These are phyloP conservation scores for Aspergillus flavus DNA, from an alignment of 2,329 filamentous ascomycete genomes.

Conservation along the genomic window DNA sequence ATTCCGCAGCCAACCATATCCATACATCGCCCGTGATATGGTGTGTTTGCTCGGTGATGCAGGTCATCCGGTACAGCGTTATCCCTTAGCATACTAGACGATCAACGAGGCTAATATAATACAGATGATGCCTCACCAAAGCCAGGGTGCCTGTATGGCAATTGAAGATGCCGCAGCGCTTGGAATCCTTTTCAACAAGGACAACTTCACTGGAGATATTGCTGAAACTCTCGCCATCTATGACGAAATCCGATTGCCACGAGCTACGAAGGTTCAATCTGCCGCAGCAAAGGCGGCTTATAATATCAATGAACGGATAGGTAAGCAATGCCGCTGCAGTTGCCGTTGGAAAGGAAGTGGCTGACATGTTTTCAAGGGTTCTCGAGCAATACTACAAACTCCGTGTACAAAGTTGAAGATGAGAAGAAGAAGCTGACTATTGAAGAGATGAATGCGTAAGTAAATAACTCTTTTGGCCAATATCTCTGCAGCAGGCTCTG, in stretches of 20 bases:
- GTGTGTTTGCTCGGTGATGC: conserved; percentile 67
- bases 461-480: conserved; percentile 15
- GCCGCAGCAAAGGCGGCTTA: conserved; percentile 61
- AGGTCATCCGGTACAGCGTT: conserved; percentile 59
- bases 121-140: conserved; percentile 71
- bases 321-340: conserved; percentile 31
- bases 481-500: background rate
- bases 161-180: conserved; percentile 68
- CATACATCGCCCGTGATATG: conserved; percentile 55
- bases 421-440: conserved; percentile 65
- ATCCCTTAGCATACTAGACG: background rate
- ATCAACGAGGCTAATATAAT: background rate
- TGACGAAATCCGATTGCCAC: conserved; percentile 56
- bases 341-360: background rate
- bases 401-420: conserved; percentile 64
- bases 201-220: conserved; percentile 53
- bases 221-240: conserved; percentile 54
- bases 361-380: conserved; percentile 52
- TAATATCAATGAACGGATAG: conserved; percentile 66
- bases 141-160: conserved; percentile 69
- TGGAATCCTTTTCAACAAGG: conserved; percentile 61
- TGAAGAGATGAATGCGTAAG: conserved; percentile 68
- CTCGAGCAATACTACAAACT: conserved; percentile 60
- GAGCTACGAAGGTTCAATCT: conserved; percentile 59
- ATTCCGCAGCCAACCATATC: conserved; percentile 54